Evolutionary conservation across 768 basidiomycete genomes (phyloP).

Genomic region (Coprinellus aureogranulatus): DNA sequence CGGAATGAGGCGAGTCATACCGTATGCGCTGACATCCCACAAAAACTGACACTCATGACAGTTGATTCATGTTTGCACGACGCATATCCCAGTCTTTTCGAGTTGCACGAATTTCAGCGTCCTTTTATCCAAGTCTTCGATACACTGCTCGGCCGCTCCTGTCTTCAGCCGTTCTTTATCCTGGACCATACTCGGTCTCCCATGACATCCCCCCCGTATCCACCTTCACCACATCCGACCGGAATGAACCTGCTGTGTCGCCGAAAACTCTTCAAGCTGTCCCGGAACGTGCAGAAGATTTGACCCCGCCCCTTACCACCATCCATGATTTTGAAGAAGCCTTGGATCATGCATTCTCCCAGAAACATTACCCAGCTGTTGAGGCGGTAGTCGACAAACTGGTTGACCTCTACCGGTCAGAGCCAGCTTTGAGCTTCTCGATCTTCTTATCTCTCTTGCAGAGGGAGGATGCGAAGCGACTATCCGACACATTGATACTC

Average conservation of each 20-base stretch:
- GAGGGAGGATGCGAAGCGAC: neutral
- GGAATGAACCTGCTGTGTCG: neutral
- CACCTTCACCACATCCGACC: neutral
- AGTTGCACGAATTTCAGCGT: neutral
- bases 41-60: neutral
- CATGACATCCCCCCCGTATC: neutral
- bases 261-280: neutral
- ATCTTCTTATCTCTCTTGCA: slow-evolving; percentile 1
- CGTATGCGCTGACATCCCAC: neutral
- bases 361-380: slow-evolving; percentile 1
- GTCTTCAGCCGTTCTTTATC: neutral
- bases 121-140: neutral
- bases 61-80: neutral
- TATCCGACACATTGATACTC: neutral
- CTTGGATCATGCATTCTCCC: neutral
- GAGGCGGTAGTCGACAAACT: neutral
- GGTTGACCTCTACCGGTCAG: neutral
- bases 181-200: neutral
- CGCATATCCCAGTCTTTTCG: neutral
- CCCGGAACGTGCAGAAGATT: neutral
- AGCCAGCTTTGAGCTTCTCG: slow-evolving; percentile 1
- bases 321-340: neutral
- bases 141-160: neutral
- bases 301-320: neutral
- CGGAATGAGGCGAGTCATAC: slow-evolving; percentile 56